Evolutionary conservation across 169 alveolate species (phyloP).

Genomic region (Plasmodium malariae): DNA sequence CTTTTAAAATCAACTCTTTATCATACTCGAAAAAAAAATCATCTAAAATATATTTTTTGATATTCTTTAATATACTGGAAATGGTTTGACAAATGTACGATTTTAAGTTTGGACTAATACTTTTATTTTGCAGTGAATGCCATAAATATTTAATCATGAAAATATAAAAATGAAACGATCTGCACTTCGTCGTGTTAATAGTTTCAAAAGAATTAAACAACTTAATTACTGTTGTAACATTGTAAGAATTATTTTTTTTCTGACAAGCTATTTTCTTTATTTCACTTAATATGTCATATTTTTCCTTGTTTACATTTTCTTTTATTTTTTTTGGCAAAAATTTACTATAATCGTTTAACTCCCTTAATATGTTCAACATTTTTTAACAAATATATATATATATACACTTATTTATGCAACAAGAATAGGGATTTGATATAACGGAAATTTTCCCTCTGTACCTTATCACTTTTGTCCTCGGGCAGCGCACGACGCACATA

Average conservation of each 20-base stretch:
- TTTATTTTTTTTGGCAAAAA: constrained; percentile 58
- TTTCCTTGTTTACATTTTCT: constrained; percentile 62
- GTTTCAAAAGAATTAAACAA: constrained; percentile 45
- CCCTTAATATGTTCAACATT: constrained; percentile 57
- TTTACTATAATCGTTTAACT: constrained; percentile 58
- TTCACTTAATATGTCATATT: constrained; percentile 49
- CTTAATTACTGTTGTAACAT: constrained; percentile 53
- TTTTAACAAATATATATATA: no score
- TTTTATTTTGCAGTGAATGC: constrained; percentile 45
- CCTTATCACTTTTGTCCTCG: no score
- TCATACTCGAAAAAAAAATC: constrained; percentile 69
- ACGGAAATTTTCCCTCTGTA: no score
- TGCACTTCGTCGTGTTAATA: constrained; percentile 46
- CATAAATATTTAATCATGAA: constrained; percentile 70
- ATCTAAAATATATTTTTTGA: constrained; percentile 51
- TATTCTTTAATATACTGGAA: constrained; percentile 46
- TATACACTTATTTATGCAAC: no score
- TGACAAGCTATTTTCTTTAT: constrained; percentile 27
- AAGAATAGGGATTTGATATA: no score
- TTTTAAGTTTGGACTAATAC: constrained; percentile 55
- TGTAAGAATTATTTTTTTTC: constrained; percentile 53
- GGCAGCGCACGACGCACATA: no score
- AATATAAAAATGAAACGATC: constrained; percentile 64
- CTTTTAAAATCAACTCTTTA: constrained; percentile 22
- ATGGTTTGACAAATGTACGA: constrained; percentile 52